Conservation (phyloP, 169 alveolate species). For the Plasmodium fragile region DNA sequence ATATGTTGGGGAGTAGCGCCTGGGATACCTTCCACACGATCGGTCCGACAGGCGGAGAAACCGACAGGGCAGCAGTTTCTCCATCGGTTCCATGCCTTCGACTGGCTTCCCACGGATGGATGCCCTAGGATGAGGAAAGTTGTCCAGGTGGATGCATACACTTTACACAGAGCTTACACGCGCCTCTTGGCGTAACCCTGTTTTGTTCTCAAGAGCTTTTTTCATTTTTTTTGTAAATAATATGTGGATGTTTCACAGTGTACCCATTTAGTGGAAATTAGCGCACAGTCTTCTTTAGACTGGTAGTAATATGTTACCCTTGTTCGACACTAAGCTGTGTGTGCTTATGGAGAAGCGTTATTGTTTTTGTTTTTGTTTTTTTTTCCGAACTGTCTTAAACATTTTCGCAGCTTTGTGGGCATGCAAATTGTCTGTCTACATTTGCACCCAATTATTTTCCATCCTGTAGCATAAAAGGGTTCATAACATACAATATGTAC, state of each 20-base stretch:
- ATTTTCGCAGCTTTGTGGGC: neutral
- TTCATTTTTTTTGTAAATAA: neutral
- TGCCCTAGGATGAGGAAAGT: neutral
- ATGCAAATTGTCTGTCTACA: neutral
- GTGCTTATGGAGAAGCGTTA: neutral
- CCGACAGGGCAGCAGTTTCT: neutral
- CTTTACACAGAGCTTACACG: neutral
- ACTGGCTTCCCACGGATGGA: no score
- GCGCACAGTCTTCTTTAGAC: neutral
- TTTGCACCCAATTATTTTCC: neutral
- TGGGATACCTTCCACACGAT: neutral
- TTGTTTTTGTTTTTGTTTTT: neutral
- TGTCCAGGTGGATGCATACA: neutral
- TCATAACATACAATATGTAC: neutral
- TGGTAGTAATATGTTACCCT: neutral
- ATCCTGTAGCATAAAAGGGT: neutral
- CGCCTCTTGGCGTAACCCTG: neutral
- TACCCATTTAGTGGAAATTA: neutral
- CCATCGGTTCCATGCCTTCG: no score
- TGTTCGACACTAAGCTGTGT: neutral
- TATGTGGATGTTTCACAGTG: neutral
- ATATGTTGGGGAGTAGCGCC: neutral
- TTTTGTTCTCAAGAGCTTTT: neutral
- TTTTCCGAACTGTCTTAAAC: neutral
- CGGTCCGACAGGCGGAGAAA: neutral